Percentiles rank a stretch among this genome's conserved stretches.
These are phyloP conservation scores for Pezicula radicicola DNA, from an alignment of 2,329 filamentous ascomycete genomes.

Conservation along the genomic window DNA sequence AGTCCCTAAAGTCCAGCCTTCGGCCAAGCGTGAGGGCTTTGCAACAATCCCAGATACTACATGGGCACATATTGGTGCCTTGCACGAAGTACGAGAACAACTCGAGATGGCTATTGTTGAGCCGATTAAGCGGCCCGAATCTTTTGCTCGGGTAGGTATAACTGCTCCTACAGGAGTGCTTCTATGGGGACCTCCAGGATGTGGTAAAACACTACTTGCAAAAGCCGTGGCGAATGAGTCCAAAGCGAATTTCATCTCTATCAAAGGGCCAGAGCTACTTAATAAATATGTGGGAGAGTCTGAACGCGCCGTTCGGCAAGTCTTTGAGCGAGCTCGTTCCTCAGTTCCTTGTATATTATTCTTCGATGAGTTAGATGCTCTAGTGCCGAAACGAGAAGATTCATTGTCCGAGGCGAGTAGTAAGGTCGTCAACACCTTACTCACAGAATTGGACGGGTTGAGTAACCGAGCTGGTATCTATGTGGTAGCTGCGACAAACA, in stretches of 20 bases:
- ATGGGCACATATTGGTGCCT: slow-evolving; percentile 88
- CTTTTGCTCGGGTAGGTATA: slow-evolving; percentile 75
- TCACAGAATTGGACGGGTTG: slow-evolving; percentile 91
- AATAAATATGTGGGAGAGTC: slow-evolving; percentile 99
- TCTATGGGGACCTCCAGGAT: slow-evolving; percentile 95
- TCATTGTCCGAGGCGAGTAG: slow-evolving; percentile 77
- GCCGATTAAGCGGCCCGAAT: slow-evolving; percentile 78
- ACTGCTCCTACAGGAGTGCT: slow-evolving; percentile 81
- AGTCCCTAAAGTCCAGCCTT: slow-evolving; percentile 72
- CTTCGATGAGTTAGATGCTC: slow-evolving; percentile 94
- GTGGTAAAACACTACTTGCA: slow-evolving; percentile 92
- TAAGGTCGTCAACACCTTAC: slow-evolving; percentile 89
- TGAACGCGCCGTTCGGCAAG: slow-evolving; percentile 86
- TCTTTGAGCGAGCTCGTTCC: slow-evolving; percentile 83
- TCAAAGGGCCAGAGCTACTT: slow-evolving; percentile 92
- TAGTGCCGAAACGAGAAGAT: slow-evolving; percentile 81
- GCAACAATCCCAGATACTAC: slow-evolving; percentile 91
- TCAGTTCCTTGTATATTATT: slow-evolving; percentile 93
- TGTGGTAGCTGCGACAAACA: slow-evolving; percentile 91
- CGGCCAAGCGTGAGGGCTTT: slow-evolving; percentile 89
- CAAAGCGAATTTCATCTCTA: slow-evolving; percentile 95
- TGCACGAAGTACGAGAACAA: slow-evolving; percentile 74
- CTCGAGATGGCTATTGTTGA: slow-evolving; percentile 84
- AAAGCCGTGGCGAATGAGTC: slow-evolving; percentile 96
- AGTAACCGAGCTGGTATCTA: slow-evolving; percentile 81